Percentiles rank a stretch among this genome's conserved stretches.
phyloP scores from a whole-genome alignment of 768 basidiomycete species.

The Auricularia sp. region DNA sequence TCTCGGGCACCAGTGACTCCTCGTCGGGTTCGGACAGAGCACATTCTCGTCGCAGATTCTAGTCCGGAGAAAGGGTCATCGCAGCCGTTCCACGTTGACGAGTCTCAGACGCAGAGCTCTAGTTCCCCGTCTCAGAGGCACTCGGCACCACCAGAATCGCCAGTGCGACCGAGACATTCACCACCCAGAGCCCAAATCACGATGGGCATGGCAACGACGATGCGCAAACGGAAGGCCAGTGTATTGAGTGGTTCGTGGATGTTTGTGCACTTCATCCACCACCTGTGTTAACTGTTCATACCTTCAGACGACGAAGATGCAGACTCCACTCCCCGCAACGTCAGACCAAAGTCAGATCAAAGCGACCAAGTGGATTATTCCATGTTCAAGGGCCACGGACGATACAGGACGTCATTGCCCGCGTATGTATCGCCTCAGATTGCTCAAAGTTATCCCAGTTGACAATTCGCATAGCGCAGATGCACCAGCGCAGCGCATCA shows the following conservation, averaged over 20 bases:
- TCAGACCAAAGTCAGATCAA: no score
- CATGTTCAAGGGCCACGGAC: neutral
- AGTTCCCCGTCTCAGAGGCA: neutral
- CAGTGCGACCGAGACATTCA: neutral
- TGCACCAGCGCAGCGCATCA: constrained; percentile 27
- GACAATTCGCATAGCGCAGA: neutral
- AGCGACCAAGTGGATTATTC: neutral
- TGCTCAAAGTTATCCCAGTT: neutral
- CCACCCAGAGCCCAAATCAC: neutral
- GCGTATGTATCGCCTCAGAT: neutral
- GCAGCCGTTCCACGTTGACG: neutral
- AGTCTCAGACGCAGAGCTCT: neutral
- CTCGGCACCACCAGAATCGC: neutral
- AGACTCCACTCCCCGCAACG: neutral
- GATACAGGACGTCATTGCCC: neutral
- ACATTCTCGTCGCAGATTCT: neutral
- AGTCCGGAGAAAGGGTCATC: neutral
- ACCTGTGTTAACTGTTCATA: neutral
- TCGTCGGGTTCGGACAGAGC: neutral
- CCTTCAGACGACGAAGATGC: neutral
- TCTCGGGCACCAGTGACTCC: neutral
- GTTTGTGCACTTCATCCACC: neutral
- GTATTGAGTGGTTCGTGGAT: neutral
- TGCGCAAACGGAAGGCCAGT: neutral
- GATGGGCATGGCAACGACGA: neutral